Conservation (phyloP, 2,329 filamentous ascomycete genomes). For the Cadophora luteo-olivacea region DNA sequence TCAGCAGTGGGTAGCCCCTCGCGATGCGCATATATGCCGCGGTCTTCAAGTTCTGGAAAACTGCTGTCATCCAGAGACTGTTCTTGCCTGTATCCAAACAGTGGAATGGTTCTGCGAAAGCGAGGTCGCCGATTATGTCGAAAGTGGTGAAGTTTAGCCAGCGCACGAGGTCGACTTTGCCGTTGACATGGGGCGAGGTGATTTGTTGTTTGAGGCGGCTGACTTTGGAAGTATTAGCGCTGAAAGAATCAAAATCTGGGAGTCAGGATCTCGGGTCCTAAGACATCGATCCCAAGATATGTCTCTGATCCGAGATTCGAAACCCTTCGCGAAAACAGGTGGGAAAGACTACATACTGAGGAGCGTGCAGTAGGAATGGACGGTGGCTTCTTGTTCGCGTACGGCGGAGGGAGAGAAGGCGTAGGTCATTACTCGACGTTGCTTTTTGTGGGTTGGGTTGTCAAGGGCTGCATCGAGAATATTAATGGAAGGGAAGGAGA, state of each 20-base stretch:
- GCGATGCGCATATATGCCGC: neutral
- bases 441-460: conserved; percentile 26
- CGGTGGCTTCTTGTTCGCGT: conserved; percentile 41
- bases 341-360: too few relatives aligned
- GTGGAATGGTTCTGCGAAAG: conserved; percentile 50
- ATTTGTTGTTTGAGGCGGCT: conserved; percentile 24
- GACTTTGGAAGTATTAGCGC: too few relatives aligned
- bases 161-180: conserved; percentile 37
- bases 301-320: too few relatives aligned
- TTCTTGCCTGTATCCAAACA: conserved; percentile 6
- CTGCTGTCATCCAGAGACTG: conserved; percentile 27
- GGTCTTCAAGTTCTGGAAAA: conserved; percentile 37
- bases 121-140: conserved; percentile 51
- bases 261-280: too few relatives aligned
- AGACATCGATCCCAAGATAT: too few relatives aligned
- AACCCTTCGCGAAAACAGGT: too few relatives aligned
- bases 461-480: too few relatives aligned
- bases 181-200: conserved; percentile 7
- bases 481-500: too few relatives aligned
- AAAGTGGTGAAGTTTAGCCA: conserved; percentile 48
- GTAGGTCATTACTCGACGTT: conserved; percentile 40
- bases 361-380: conserved; percentile 22
- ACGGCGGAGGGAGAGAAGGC: conserved; percentile 45
- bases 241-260: too few relatives aligned
- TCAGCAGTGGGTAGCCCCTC: neutral